phyloP scores from a whole-genome alignment of 2,329 filamentous ascomycete genomes.

The Colletotrichum chrysophilum region DNA sequence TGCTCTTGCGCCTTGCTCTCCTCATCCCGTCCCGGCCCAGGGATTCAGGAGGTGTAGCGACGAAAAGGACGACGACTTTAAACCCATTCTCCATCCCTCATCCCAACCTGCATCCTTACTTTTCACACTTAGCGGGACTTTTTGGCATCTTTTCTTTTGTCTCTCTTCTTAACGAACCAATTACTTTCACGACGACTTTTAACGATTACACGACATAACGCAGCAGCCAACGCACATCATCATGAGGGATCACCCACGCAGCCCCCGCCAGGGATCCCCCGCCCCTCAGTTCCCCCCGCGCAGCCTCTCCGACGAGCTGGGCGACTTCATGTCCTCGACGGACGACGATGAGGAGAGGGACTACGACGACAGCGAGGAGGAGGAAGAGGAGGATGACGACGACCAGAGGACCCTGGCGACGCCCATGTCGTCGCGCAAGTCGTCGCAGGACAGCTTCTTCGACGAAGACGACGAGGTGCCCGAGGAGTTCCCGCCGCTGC shows the following conservation, averaged over 20 bases:
- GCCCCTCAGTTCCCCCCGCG: neutral
- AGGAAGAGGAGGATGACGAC: neutral
- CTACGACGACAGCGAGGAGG: neutral
- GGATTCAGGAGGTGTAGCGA: neutral
- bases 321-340: constrained; percentile 10
- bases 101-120: neutral
- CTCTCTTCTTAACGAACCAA: neutral
- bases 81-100: neutral
- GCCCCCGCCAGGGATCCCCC: constrained; percentile 9
- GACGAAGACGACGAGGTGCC: neutral
- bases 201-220: neutral
- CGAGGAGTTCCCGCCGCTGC: neutral
- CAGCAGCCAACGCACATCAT: neutral
- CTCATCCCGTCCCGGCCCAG: neutral
- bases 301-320: constrained; percentile 13
- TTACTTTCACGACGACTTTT: neutral
- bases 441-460: constrained; percentile 4
- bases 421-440: constrained; percentile 9
- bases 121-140: neutral
- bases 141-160: neutral
- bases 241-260: constrained; percentile 12
- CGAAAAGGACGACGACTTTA: neutral
- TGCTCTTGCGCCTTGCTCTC: neutral
- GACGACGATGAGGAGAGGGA: constrained; percentile 6
- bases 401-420: neutral